These are phyloP conservation scores for Dioscorea zingiberensis DNA, from an alignment of 106 monocot species.

Conservation along the genomic window DNA sequence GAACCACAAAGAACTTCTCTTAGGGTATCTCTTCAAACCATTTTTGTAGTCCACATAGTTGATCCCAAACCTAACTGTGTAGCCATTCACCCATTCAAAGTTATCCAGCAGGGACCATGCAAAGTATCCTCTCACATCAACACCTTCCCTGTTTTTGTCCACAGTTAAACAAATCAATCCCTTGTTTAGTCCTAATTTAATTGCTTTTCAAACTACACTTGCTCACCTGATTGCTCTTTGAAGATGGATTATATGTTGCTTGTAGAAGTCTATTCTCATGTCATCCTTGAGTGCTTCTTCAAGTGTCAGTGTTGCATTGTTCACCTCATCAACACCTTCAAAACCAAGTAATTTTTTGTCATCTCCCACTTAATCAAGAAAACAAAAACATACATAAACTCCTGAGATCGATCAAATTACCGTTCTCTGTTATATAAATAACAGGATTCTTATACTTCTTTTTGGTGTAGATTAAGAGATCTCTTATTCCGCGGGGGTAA, in stretches of 20 bases:
- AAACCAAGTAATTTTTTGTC: too few relatives aligned
- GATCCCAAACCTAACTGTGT: conserved; percentile 39
- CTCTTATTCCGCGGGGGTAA: conserved; percentile 61
- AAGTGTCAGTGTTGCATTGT: conserved; percentile 21
- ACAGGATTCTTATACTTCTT: conserved; percentile 49
- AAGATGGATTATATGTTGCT: conserved; percentile 17
- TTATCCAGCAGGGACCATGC: conserved; percentile 41
- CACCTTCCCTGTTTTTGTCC: conserved; percentile 27
- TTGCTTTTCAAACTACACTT: background rate
- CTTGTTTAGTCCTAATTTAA: too few relatives aligned
- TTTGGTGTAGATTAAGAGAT: conserved; percentile 54
- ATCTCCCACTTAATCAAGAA: too few relatives aligned
- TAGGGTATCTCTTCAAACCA: conserved; percentile 37
- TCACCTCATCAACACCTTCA: conserved; percentile 25
- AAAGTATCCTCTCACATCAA: conserved; percentile 37
- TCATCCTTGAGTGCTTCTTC: conserved; percentile 24
- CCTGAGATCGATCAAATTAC: too few relatives aligned
- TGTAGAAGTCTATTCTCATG: conserved; percentile 19
- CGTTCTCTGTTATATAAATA: conserved; percentile 85
- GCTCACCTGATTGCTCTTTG: conserved; percentile 24
- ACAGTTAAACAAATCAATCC: too few relatives aligned
- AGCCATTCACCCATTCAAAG: conserved; percentile 42
- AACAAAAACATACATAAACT: too few relatives aligned
- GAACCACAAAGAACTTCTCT: conserved; percentile 48
- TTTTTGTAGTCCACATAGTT: conserved; percentile 27